phyloP scores from a whole-genome alignment of 2,329 filamentous ascomycete genomes.

The Paradendryphiella salina region DNA sequence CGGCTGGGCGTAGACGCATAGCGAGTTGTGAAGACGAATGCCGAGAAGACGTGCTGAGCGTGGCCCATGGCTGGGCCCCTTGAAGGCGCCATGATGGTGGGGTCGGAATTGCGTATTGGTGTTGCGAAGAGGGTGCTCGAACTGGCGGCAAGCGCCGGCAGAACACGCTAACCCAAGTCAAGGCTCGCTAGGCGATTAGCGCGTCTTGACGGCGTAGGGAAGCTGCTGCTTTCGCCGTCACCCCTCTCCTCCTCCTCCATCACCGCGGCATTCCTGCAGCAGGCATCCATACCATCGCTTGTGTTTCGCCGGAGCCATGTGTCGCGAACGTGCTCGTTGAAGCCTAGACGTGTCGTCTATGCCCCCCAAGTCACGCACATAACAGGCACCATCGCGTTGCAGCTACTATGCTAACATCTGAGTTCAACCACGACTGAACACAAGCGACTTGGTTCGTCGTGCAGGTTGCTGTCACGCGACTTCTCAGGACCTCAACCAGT shows the following conservation, averaged over 20 bases:
- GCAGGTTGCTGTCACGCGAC: too few species aligned
- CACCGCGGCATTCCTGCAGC: not conserved
- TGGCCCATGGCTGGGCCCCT: constrained; percentile 11
- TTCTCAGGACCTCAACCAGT: too few species aligned
- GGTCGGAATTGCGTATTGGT: constrained; percentile 4
- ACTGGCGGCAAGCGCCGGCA: not conserved
- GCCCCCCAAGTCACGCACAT: too few species aligned
- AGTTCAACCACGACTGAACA: too few species aligned
- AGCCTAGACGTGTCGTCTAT: too few species aligned
- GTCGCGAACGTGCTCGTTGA: too few species aligned
- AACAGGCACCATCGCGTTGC: too few species aligned
- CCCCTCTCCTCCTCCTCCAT: not conserved
- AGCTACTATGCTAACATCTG: too few species aligned
- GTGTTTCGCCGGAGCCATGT: too few species aligned
- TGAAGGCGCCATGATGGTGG: constrained; percentile 24
- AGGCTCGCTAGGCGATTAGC: not conserved
- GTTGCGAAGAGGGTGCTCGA: constrained; percentile 1
- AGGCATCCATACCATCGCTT: too few species aligned
- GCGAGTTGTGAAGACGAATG: not conserved
- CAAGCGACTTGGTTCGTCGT: too few species aligned
- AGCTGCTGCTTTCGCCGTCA: not conserved
- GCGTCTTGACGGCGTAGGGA: not conserved
- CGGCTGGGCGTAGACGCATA: not conserved
- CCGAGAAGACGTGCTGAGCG: not conserved
- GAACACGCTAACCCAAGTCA: not conserved